Base-by-base conservation (phyloP, 1,284 basidiomycete genomes). In the Tausonia pullulans region DNA sequence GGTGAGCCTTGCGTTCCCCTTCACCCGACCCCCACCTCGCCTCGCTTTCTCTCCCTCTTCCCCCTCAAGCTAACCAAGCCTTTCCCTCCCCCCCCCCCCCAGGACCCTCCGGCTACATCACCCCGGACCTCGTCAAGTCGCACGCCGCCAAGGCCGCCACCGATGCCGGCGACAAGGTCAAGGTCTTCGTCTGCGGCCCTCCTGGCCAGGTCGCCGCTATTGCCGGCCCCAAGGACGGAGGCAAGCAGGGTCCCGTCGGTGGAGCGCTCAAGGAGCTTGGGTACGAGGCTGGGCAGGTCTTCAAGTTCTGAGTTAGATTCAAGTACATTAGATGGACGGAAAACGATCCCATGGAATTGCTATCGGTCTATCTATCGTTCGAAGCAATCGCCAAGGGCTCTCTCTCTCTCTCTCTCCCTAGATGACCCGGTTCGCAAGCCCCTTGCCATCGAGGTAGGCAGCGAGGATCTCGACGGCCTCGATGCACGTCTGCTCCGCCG, bases 131-230 rank as follows among this genome's bases (percentile, higher is more conserved):
- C 58, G 79, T 96, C 70, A 82, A 84, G 77, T 79, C 88, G 72
- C 79, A 91, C 74, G 80, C 93, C 59, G 52, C 13, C 10, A 16
- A 13, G 39, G 82, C 85, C 0, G 79, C 87, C 39, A 78, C 91
- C 14, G 80, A 79, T 9, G 76, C 85, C 58, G 85, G 82, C 5
- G 83, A 88, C 67, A 94, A 92, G 78, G 81, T 90, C 72, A 93
- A 92, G 79, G 79, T 95, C 62, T 91, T 93, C 74, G 79, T 97
- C 46, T 97, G 94, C 73, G 92, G 88, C 82, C 90, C 92, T n/a
- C 91, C 92, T 50, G 83, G 82, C 7, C 90, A 95, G 75, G 86
- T 95, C 45, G 81, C 80, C 45, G 82, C 89, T 1, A 71, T 96
- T 68, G 84, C 88, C 61, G 80, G 80, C 45, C 70, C 74, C 58